These are phyloP conservation scores for Beauveria australis DNA, from an alignment of 2,329 filamentous ascomycete genomes.

Conservation along the genomic window DNA sequence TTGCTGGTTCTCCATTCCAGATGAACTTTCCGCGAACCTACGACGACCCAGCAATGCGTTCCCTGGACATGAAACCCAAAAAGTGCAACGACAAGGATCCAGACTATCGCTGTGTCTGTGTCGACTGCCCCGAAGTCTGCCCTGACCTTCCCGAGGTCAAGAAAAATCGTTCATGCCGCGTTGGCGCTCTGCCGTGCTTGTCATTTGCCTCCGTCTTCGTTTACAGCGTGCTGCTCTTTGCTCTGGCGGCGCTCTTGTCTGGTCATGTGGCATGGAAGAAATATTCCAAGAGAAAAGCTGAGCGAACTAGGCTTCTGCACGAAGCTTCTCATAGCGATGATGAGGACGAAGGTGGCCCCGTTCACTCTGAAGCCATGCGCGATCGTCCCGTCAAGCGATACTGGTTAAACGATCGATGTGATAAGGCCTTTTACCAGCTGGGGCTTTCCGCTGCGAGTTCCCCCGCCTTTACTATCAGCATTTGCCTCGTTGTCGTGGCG, in stretches of 20 bases:
- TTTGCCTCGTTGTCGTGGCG: constrained; percentile 65
- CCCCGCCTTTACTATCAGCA: constrained; percentile 71
- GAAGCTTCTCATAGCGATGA: constrained; percentile 80
- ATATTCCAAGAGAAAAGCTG: constrained; percentile 65
- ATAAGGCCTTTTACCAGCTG: constrained; percentile 69
- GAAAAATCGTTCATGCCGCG: constrained; percentile 62
- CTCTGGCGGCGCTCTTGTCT: constrained; percentile 56
- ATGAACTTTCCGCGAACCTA: constrained; percentile 77
- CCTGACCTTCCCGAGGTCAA: constrained; percentile 72
- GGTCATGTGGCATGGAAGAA: constrained; percentile 70
- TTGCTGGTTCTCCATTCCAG: constrained; percentile 88
- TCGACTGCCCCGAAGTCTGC: constrained; percentile 84
- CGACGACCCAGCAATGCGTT: constrained; percentile 59
- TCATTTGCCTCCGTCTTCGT: constrained; percentile 87
- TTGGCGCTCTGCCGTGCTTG: constrained; percentile 83
- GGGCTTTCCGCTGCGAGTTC: constrained; percentile 76
- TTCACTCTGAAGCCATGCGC: constrained; percentile 66
- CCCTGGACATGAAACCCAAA: constrained; percentile 65
- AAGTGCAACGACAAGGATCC: constrained; percentile 86
- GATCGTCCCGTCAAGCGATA: constrained; percentile 76
- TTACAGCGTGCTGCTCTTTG: constrained; percentile 67
- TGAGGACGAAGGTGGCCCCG: constrained; percentile 78
- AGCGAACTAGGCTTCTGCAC: constrained; percentile 78
- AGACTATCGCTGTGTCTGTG: constrained; percentile 80
- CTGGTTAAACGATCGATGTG: constrained; percentile 73